Evolutionary conservation across 495 filamentous ascomycete genomes (phyloP), one percentile per base, ranked within the genome.

Genomic region (Penicillium dipodomyicola): DNA sequence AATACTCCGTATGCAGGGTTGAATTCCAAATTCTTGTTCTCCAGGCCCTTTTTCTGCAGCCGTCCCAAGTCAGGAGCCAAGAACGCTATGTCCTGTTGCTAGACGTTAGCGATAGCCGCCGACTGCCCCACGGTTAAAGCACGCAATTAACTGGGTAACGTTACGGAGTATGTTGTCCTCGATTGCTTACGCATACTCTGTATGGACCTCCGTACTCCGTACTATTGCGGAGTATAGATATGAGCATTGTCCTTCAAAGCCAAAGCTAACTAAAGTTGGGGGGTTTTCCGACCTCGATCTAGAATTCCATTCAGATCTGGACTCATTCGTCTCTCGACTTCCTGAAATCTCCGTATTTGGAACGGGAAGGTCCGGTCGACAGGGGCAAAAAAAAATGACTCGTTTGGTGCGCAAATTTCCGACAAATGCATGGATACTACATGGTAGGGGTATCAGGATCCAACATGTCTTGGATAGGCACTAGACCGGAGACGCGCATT

Each of bases 31-130:
- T 54, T 2, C 5, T 19, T 17, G 15, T 17, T 39, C 35, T 17
- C 35, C 35, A 39, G 35, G 35, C 17, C 17, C 4, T 30, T 23
- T 9, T 33, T 22, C 39, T 54, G 52, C 39, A 41, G 32, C 25
- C 22, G 15, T 9, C 35, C 23, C n/a, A 48, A 48, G 29, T 14
- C 15, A 43, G 41, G 7, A 49, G 32, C 52, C 27, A 44, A 27
- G 33, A 29, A 59, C 43, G 57, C 56, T 46, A 49, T 58, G 58
- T 40, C 45, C 46, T 56, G 46, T 48, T 42, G 23, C 61, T 40
- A 47, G 25, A 54, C 62, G 35, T 63, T 62, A 67, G 62, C 62
- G 65, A 65, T 68, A 68, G 65, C 60, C 65, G 65, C 65, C 65
- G 57, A 50, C 56, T 58, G 56, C 45, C 45, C 45, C 46, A 60